Evolutionary conservation across 1,284 basidiomycete species (phyloP).

Genomic region (Phlebopus sp.): DNA sequence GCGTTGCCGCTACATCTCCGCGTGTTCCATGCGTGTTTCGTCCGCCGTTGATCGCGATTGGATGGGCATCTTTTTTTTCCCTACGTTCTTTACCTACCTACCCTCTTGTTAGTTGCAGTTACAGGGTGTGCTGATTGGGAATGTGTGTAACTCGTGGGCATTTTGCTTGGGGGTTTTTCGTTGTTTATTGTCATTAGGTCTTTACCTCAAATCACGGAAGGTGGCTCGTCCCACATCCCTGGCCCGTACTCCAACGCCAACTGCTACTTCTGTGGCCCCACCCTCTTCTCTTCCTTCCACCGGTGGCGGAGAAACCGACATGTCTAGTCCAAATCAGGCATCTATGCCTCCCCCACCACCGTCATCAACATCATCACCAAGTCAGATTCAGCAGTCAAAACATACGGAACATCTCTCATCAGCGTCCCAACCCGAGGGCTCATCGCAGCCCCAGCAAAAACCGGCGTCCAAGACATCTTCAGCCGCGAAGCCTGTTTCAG

Average conservation of each 20-base stretch:
- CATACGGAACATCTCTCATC: conserved; percentile 28
- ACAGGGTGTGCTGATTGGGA: conserved; percentile 37
- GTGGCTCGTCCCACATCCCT: conserved; percentile 52
- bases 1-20: conserved; percentile 33
- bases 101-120: conserved; percentile 35
- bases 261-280: conserved; percentile 31
- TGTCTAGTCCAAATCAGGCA: conserved; percentile 35
- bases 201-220: conserved; percentile 67
- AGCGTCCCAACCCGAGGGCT: conserved; percentile 23
- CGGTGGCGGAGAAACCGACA: conserved; percentile 30
- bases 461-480: conserved; percentile 23
- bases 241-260: conserved; percentile 39
- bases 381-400: conserved; percentile 35
- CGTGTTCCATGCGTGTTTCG: conserved; percentile 36
- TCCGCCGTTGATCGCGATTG: conserved; percentile 36
- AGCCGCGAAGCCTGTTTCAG: conserved; percentile 21
- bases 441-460: conserved; percentile 27
- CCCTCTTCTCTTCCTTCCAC: conserved; percentile 28
- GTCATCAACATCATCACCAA: conserved; percentile 18
- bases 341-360: conserved; percentile 19
- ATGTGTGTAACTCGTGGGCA: conserved; percentile 36
- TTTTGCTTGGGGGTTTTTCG: conserved; percentile 33
- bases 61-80: conserved; percentile 24
- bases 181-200: conserved; percentile 44
- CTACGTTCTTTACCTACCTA: conserved; percentile 29